Percentiles rank a stretch among this genome's conserved stretches.
These are phyloP conservation scores for Wickerhamiella azyma DNA, from an alignment of 805 yeast species.

Conservation along the genomic window DNA sequence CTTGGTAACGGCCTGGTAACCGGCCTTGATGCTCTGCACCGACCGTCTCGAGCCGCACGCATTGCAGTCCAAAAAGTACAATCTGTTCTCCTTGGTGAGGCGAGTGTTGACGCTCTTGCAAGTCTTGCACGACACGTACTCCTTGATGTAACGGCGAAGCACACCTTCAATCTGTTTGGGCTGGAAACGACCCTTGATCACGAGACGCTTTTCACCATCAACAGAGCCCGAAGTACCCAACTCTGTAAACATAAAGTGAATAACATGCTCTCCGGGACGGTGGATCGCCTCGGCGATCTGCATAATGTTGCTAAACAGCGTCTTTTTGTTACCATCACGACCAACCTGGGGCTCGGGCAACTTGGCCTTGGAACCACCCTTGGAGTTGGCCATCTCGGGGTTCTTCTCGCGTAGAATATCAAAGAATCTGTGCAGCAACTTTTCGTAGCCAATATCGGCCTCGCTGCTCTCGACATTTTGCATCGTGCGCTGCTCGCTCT, in stretches of 20 bases:
- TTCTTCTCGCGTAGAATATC: conserved; percentile 75
- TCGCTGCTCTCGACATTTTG: conserved; percentile 26
- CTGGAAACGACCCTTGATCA: conserved; percentile 95
- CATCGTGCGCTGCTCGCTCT: conserved; percentile 16
- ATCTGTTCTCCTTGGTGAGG: conserved; percentile 91
- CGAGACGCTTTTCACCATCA: conserved; percentile 93
- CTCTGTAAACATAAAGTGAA: conserved; percentile 94
- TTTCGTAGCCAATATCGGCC: conserved; percentile 60
- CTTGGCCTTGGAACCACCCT: conserved; percentile 81
- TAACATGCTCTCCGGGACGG: conserved; percentile 92
- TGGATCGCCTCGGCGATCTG: conserved; percentile 88
- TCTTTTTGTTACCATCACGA: conserved; percentile 95
- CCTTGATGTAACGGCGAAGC: conserved; percentile 88
- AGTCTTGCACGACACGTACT: conserved; percentile 96
- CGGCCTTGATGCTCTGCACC: conserved; percentile 93
- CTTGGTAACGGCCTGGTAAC: conserved; percentile 77
- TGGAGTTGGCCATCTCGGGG: conserved; percentile 97
- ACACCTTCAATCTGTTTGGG: conserved; percentile 96
- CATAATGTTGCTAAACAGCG: conserved; percentile 90
- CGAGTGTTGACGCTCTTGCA: conserved; percentile 97
- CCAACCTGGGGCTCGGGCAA: conserved; percentile 95
- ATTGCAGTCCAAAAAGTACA: conserved; percentile 94
- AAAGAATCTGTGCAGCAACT: conserved; percentile 74
- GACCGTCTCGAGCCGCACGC: conserved; percentile 97
- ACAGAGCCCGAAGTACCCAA: conserved; percentile 99